Percentiles rank a stretch among this genome's conserved stretches.
These are phyloP conservation scores for Umbelopsis sp. DNA, from an alignment of 192 early-diverging fungal genomes.

Conservation along the genomic window DNA sequence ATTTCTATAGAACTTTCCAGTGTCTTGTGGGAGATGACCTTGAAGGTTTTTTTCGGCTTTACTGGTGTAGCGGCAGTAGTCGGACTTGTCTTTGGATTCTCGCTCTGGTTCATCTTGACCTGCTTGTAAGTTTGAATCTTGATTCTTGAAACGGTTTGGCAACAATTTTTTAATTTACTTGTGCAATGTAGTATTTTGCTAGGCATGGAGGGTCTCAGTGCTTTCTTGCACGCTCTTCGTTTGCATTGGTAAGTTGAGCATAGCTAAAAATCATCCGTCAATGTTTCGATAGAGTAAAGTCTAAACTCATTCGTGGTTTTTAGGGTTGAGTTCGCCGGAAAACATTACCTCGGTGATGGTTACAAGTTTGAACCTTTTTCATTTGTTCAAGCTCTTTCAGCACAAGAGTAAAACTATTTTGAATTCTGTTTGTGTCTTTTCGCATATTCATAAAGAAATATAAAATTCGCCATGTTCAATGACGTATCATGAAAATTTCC, in stretches of 20 bases:
- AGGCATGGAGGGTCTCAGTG: slow-evolving; percentile 87
- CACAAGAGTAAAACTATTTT: slow-evolving; percentile 10
- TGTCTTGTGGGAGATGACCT: slow-evolving; percentile 95
- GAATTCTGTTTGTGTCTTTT: slow-evolving; percentile 10
- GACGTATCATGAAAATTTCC: background rate
- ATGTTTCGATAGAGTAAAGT: too few relatives aligned
- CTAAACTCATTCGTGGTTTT: background rate
- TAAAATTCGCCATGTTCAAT: background rate
- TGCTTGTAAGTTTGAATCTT: slow-evolving; percentile 35
- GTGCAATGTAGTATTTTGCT: slow-evolving; percentile 58
- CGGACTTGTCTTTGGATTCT: slow-evolving; percentile 78
- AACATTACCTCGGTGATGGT: slow-evolving; percentile 95
- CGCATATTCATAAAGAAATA: background rate
- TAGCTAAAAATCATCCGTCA: background rate
- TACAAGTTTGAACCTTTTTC: slow-evolving; percentile 90
- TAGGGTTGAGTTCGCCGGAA: slow-evolving; percentile 96
- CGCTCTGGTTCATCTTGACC: slow-evolving; percentile 89
- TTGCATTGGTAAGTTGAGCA: slow-evolving; percentile 70
- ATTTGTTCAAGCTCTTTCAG: slow-evolving; percentile 54
- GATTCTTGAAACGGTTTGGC: background rate
- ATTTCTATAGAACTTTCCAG: slow-evolving; percentile 81
- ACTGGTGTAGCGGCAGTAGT: slow-evolving; percentile 59
- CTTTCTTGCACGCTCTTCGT: slow-evolving; percentile 90
- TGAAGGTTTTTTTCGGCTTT: slow-evolving; percentile 59
- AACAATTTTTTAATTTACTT: background rate